These are phyloP conservation scores for Phytophthora tubulina DNA, from an alignment of 352 stramenopile genomes.

Conservation along the genomic window DNA sequence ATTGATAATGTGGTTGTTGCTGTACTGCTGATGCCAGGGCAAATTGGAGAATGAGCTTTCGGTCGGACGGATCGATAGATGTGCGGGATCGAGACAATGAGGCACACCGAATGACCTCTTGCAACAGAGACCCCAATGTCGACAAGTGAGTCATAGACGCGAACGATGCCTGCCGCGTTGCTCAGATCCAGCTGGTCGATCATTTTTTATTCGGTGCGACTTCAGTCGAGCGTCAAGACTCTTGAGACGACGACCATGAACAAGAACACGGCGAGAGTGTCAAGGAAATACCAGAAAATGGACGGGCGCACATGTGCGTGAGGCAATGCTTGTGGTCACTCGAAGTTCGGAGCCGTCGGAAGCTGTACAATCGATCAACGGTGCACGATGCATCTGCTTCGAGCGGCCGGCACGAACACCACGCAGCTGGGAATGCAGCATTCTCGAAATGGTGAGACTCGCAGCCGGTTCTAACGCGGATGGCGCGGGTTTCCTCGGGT, in stretches of 20 bases:
- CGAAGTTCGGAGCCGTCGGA: neutral
- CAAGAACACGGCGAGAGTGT: neutral
- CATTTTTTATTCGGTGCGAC: conserved; percentile 27
- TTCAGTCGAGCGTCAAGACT: conserved; percentile 1
- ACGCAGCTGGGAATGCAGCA: conserved; percentile 11
- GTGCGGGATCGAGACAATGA: conserved; percentile 4
- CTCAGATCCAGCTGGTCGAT: conserved; percentile 34
- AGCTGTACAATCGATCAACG: conserved; percentile 7
- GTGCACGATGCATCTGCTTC: conserved; percentile 14
- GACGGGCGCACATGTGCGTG: conserved; percentile 9
- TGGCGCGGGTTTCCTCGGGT: neutral
- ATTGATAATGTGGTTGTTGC: neutral
- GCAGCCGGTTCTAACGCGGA: conserved; percentile 4
- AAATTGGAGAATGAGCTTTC: conserved; percentile 38
- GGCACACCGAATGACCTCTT: conserved; percentile 11
- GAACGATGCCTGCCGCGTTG: conserved; percentile 23
- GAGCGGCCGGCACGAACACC: conserved; percentile 8
- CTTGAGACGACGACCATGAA: conserved; percentile 9
- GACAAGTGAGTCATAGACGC: conserved; percentile 11
- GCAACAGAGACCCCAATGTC: conserved; percentile 15
- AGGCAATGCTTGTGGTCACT: neutral
- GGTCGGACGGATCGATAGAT: neutral
- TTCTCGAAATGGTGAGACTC: neutral
- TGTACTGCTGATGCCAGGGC: conserved; percentile 20
- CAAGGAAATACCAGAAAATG: conserved; percentile 7